Base-by-base conservation (phyloP, 306 rosid genomes). In the Cucumis hystrix region DNA sequence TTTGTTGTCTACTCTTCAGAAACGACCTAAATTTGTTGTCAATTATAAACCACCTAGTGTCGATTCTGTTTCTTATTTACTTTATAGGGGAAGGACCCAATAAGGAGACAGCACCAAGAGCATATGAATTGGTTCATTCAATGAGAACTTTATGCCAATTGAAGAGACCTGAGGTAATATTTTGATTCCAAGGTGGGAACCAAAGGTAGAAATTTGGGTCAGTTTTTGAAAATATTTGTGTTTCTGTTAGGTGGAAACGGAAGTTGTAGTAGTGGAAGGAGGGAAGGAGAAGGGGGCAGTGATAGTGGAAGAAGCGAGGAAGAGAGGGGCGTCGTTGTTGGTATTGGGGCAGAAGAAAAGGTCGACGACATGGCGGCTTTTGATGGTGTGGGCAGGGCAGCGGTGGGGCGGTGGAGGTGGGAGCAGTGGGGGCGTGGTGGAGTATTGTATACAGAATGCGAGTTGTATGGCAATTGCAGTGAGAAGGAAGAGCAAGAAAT, bases 381-480 rank as follows among this genome's bases (percentile, higher is more conserved):
- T 95, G 4, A 89, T 95, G 97, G 87, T 89, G 89, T 90, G 97
- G 97, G 93, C 93, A 2, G 92, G 92, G 0, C 84, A 85, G 52
- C 83, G 89, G 11, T 87, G 75, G 0, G 37, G 56, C 6, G 84
- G 94, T 0, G 74, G 71, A 0, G 40, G 83, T 0, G 16, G 69
- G 0, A 57, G 57, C 3, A 81, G 1, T 0, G 84, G 91, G 12
- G 91, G 96, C 0, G 83, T 84, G 66, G 96, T 89, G 51, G 97
- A 95, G 85, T 89, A 92, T 78, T 92, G 97, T 77, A 89, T 95
- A 14, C 92, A 95, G 72, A 95, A 95, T 81, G 97, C 97, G 9
- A 85, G 83, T 45, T 92, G 99, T 86, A 92, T 95, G 99, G 97
- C 97, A 18, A 85, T 95, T 78, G 99, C 97, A 13, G 97, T 94